Percentiles rank a stretch among this genome's conserved stretches.
phyloP scores from a whole-genome alignment of 352 stramenopile genomes.

The Aphanomyces invadans region DNA sequence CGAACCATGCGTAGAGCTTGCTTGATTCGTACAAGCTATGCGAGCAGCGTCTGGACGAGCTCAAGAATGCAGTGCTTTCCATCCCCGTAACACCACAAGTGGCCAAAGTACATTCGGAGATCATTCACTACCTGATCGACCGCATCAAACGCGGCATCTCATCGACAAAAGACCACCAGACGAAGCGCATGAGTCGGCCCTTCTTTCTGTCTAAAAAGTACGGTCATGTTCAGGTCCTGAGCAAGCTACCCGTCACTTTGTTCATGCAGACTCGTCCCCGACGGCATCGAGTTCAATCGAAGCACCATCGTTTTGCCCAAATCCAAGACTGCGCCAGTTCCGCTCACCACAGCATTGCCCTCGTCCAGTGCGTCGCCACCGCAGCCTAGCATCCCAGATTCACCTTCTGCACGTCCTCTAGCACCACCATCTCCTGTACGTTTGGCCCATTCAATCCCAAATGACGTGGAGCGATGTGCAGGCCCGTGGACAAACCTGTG shows the following conservation, averaged over 20 bases:
- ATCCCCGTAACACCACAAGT: neutral
- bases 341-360: no score
- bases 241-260: no score
- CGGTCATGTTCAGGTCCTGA: no score
- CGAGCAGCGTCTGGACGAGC: conserved; percentile 1
- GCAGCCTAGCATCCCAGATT: no score
- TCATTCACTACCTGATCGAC: conserved; percentile 13
- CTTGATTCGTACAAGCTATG: conserved; percentile 19
- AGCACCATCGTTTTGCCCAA: neutral
- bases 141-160: conserved; percentile 10
- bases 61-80: neutral
- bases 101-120: conserved; percentile 5
- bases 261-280: neutral
- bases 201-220: conserved; percentile 22
- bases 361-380: no score
- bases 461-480: no score
- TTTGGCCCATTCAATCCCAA: no score
- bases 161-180: conserved; percentile 3
- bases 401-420: no score
- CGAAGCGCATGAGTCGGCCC: conserved; percentile 9
- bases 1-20: neutral
- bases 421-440: no score
- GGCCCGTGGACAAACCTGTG: no score
- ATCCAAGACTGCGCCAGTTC: neutral
- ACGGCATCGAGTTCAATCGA: neutral